These are phyloP conservation scores for Myrica gale DNA, from an alignment of 306 rosid genomes.

Conservation along the genomic window DNA sequence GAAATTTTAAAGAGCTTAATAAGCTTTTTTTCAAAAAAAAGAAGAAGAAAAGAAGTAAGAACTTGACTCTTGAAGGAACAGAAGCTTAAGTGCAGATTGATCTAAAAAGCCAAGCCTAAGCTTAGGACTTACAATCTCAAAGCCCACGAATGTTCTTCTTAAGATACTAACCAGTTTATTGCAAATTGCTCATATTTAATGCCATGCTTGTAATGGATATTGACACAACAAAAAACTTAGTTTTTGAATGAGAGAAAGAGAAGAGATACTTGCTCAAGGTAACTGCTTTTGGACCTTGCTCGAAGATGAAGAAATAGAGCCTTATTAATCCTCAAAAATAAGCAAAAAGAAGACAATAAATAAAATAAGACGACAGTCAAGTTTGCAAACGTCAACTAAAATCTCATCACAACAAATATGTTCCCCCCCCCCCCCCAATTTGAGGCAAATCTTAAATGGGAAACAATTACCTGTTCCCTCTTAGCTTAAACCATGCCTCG, in stretches of 20 bases:
- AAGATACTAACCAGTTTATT: background rate
- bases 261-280: background rate
- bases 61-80: background rate
- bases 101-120: background rate
- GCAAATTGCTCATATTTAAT: conserved; percentile 6
- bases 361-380: background rate
- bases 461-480: conserved; percentile 78
- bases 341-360: conserved; percentile 7
- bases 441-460: conserved; percentile 21
- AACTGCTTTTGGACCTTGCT: background rate
- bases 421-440: conserved; percentile 10
- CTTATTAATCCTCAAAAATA: background rate
- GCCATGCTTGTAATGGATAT: conserved; percentile 6
- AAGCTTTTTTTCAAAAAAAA: no score
- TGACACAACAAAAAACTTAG: background rate
- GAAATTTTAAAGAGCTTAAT: no score
- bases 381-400: conserved; percentile 14
- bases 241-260: background rate
- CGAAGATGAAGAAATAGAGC: conserved; percentile 5
- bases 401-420: conserved; percentile 5
- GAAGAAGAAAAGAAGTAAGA: background rate
- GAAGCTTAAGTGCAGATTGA: background rate
- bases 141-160: background rate
- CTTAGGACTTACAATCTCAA: background rate
- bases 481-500: conserved; percentile 84